A percentile compares a stretch with the other conserved stretches of the same genome.
These are phyloP conservation scores for Bretschneidera sinensis DNA, from an alignment of 345 rosid genomes.

Conservation along the genomic window DNA sequence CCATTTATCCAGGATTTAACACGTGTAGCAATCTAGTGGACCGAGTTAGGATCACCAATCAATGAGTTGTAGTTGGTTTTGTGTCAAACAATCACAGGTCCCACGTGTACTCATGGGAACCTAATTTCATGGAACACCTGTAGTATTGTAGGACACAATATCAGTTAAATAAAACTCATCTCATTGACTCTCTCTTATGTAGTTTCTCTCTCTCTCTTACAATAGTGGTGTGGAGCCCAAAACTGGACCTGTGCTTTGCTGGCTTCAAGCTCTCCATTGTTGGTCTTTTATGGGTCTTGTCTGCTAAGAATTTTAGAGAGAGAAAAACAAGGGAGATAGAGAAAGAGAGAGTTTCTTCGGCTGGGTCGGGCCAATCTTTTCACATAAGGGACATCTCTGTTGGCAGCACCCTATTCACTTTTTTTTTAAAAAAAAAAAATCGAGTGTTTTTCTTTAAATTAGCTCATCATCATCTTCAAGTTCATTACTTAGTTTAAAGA, in stretches of 20 bases:
- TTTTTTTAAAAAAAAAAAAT: too few relatives aligned
- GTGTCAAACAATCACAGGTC: background rate
- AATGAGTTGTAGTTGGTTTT: background rate
- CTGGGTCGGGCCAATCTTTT: conserved; percentile 15
- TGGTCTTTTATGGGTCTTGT: conserved; percentile 71
- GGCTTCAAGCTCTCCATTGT: conserved; percentile 65
- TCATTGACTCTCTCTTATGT: conserved; percentile 26
- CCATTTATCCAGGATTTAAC: background rate
- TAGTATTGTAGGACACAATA: background rate
- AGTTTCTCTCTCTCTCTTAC: conserved; percentile 9
- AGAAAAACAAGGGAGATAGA: conserved; percentile 9
- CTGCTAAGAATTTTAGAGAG: conserved; percentile 31
- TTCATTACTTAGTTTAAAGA: conserved; percentile 4
- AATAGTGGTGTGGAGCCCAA: conserved; percentile 63
- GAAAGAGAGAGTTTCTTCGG: conserved; percentile 17
- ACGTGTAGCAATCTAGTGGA: conserved; percentile 7
- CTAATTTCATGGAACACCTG: conserved; percentile 15
- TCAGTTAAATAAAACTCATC: background rate
- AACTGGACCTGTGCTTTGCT: conserved; percentile 72
- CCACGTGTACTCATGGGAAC: conserved; percentile 34
- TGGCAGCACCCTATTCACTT: background rate
- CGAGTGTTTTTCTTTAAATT: conserved; percentile 3
- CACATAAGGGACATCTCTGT: conserved; percentile 5
- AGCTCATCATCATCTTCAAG: conserved; percentile 3
- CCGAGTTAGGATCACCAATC: background rate